Base-by-base conservation (phyloP, 1,139 yeast species). In the Suhomyces bolitotheri region DNA sequence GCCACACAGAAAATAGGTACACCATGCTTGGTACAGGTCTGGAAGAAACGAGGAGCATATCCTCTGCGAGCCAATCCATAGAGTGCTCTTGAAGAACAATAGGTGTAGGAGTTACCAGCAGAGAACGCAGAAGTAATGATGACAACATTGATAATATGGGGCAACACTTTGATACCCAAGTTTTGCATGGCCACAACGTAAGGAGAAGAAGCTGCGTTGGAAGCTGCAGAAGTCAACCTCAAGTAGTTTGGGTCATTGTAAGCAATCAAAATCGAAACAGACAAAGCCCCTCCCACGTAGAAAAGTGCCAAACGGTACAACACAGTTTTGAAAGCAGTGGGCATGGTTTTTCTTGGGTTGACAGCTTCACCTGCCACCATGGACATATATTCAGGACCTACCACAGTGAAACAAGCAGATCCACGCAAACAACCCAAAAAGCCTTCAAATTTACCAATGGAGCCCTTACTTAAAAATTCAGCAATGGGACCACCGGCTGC, bases 281-380 rank as follows among this genome's bases (percentile, higher is more conserved):
- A 62, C 13, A 68, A 56, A 1, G 73, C 71, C 31, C 73, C 72
- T 15, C 73, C 73, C 39, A 86, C 62, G 53, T 84, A 88, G 47
- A 88, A 75, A 13, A 83, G 60, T 1, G 84, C 76, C 50, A 88
- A 69, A 49, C 96, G 72, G 54, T 76, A 76, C 41, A 85, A 78
- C 9, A 87, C 92, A 27, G 84, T 84, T 54, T 79, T 83, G 64
- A 79, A 86, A 3, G 96, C 95, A 29, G 69, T 72, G 15, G 92
- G 92, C 58, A 88, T 65, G n/a, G 78, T 80, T 47, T 76, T 76
- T 41, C 95, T 73, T 16, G 96, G 96, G 51, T 84, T 75, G 22
- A 72, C 65, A 3, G 88, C 82, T 58, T 87, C 96, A 41, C 90
- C 92, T 2, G 95, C 92, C 33, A 81, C 76, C 88, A 85, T 82